Base-by-base conservation (phyloP, 495 filamentous ascomycete genomes). In the Halenospora varia region DNA sequence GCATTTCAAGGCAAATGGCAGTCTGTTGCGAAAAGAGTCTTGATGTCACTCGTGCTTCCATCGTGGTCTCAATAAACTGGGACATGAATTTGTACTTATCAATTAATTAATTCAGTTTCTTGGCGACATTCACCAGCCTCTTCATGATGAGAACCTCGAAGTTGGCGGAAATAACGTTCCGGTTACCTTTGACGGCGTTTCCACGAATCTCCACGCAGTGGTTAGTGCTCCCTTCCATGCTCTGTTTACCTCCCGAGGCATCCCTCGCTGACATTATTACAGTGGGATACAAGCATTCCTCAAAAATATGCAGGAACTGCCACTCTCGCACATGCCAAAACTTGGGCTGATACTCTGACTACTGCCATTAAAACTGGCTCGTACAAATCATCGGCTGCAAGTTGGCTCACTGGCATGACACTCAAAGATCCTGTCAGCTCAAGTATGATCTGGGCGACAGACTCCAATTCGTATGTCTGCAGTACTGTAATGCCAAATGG, bases 81-180 rank as follows among this genome's bases (percentile, higher is more conserved):
- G 11, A 9, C 53, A 24, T 26, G 23, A 42, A 45, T 22, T 25
- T 9, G 17, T 40, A 48, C 48, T 59, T 26, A 59, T 42, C 23
- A 35, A 44, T 19, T 44, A 13, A 23, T 55, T 25, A 24, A 25
- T 49, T 25, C 64, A 81, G 72, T 80, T 84, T 60, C 51, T 82
- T 18, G 84, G 84, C 29, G 84, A 88, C 62, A 77, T 86, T 50
- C 76, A 77, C 4, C 84, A 88, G 58, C 84, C 84, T 0, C 73
- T 88, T 1, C 84, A 87, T 64, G 79, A 80, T 56, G 84, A 88
- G 58, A 73, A 69, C 9, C 74, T 77, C 29, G 75, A 80, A 8
- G 62, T 75, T 2, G 84, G 84, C 25, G 82, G 80, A 18, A 87
- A 87, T 68, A 70, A 72, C 35, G 80, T 88, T 55, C 53, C 70